Evolutionary conservation across 1,284 basidiomycete species (phyloP).

Genomic region (Coniophora puteana): DNA sequence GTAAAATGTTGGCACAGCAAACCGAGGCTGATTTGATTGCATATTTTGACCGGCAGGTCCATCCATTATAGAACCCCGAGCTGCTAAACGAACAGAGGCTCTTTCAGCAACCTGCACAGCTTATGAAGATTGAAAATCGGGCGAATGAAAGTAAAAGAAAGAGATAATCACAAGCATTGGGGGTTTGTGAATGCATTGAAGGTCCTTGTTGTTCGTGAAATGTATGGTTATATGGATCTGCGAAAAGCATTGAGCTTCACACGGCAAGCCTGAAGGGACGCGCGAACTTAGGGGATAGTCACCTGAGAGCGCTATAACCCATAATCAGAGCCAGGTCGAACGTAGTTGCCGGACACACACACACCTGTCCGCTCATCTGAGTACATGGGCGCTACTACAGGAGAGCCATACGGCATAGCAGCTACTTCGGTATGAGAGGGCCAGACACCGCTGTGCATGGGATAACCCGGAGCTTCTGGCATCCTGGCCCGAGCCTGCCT

Average conservation of each 20-base stretch:
- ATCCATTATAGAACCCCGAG: constrained; percentile 38
- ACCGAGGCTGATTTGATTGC: constrained; percentile 21
- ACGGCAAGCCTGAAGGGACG: constrained; percentile 4
- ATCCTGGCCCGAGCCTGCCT: constrained; percentile 25
- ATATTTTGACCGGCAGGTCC: constrained; percentile 15
- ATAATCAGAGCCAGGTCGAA: constrained; percentile 4
- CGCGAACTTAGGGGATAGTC: constrained; percentile 27
- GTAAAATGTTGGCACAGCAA: constrained; percentile 28
- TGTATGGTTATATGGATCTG: constrained; percentile 26
- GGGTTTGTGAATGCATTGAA: constrained; percentile 20
- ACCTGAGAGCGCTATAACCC: constrained; percentile 22
- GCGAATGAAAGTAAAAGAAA: constrained; percentile 11
- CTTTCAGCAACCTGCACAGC: constrained; percentile 49
- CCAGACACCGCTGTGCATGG: constrained; percentile 22
- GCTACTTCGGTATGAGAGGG: constrained; percentile 23
- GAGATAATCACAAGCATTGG: constrained; percentile 30
- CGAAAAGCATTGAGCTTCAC: constrained; percentile 14
- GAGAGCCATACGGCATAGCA: constrained; percentile 31
- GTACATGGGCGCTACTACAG: constrained; percentile 37
- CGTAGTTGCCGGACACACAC: constrained; percentile 12
- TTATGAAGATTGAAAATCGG: constrained; percentile 24
- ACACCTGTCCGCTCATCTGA: constrained; percentile 43
- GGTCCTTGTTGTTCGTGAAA: constrained; percentile 30
- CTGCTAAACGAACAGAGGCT: constrained; percentile 52
- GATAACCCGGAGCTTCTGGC: constrained; percentile 25